These are phyloP conservation scores for Leccinum subtestaceum DNA, from an alignment of 768 basidiomycete species.

Conservation along the genomic window DNA sequence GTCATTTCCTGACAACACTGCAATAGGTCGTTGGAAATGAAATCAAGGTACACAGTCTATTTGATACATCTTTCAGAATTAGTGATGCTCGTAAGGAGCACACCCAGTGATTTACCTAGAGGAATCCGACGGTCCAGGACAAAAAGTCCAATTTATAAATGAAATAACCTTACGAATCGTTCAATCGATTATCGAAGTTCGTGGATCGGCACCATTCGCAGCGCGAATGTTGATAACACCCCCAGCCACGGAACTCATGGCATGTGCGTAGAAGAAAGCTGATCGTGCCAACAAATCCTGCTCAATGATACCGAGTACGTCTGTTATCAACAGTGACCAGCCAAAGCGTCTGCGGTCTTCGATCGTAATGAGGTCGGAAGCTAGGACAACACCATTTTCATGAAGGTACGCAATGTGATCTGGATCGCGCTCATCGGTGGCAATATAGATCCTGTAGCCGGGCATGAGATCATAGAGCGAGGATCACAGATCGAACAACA, in stretches of 20 bases:
- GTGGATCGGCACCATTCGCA: conserved; percentile 38
- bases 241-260: conserved; percentile 40
- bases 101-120: neutral
- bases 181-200: conserved; percentile 38
- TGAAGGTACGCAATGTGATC: conserved; percentile 34
- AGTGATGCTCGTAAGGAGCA: neutral
- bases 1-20: neutral
- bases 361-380: conserved; percentile 41
- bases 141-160: neutral
- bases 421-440: conserved; percentile 42
- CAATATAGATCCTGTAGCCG: conserved; percentile 32
- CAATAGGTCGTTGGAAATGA: neutral
- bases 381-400: conserved; percentile 36
- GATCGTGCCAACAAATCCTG: conserved; percentile 39
- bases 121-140: neutral
- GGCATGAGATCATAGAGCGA: conserved; percentile 5
- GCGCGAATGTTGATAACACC: conserved; percentile 43
- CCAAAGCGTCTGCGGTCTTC: conserved; percentile 42
- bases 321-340: conserved; percentile 43
- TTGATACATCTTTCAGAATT: neutral
- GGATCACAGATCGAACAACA: neutral
- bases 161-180: neutral
- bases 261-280: conserved; percentile 43
- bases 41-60: neutral
- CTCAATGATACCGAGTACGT: conserved; percentile 42